A percentile compares a stretch with the other conserved stretches of the same genome.
Conservation (phyloP, 208 protist genomes). For the Leptomonas seymouri region DNA sequence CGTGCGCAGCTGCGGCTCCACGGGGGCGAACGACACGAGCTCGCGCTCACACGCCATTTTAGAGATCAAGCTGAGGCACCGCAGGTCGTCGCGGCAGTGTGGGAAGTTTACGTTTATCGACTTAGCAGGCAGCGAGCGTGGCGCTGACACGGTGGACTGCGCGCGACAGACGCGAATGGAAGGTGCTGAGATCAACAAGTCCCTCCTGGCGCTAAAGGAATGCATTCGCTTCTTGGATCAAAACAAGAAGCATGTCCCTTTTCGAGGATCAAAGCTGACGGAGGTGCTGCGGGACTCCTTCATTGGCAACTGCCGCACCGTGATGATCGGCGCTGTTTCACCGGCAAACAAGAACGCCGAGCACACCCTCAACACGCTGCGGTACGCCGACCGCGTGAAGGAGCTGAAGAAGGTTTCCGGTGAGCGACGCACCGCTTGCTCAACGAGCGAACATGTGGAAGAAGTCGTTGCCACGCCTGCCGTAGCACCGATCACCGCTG, state of each 20-base stretch:
- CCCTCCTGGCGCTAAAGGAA: conserved; percentile 86
- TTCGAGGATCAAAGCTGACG: conserved; percentile 94
- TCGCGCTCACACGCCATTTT: conserved; percentile 97
- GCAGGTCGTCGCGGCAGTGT: conserved; percentile 7
- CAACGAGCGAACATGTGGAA: conserved; percentile 32
- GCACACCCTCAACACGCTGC: conserved; percentile 83
- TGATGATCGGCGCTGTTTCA: conserved; percentile 94
- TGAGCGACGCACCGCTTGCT: conserved; percentile 32
- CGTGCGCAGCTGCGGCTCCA: conserved; percentile 84
- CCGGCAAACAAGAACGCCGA: conserved; percentile 79
- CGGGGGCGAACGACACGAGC: conserved; percentile 94
- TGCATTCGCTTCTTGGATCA: conserved; percentile 85
- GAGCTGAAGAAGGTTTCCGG: conserved; percentile 71
- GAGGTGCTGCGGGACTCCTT: conserved; percentile 89
- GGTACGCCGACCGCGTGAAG: conserved; percentile 89
- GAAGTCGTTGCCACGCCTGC: neutral
- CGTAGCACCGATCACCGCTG: neutral
- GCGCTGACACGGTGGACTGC: conserved; percentile 78
- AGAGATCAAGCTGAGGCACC: conserved; percentile 49
- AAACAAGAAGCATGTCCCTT: conserved; percentile 87
- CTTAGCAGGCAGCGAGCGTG: conserved; percentile 93
- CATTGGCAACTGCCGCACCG: conserved; percentile 91
- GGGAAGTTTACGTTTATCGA: conserved; percentile 91
- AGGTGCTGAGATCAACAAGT: conserved; percentile 92
- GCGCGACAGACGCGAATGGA: conserved; percentile 88